Evolutionary conservation across 1,139 yeast species (phyloP).

Genomic region (Yamadazyma atmosphaerica): DNA sequence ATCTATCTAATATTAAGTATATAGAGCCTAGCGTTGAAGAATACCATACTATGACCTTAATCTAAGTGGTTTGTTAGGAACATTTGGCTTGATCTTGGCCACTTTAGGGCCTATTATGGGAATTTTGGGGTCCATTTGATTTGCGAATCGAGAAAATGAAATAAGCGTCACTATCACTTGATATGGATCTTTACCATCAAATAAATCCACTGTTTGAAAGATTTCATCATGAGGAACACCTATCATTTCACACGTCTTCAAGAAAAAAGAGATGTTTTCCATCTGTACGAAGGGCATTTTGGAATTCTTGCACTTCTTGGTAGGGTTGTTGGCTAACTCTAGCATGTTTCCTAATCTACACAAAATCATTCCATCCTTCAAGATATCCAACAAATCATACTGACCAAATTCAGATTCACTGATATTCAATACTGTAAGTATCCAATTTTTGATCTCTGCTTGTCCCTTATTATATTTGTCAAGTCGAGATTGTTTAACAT

Average conservation of each 20-base stretch:
- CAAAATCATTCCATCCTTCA: slow-evolving; percentile 67
- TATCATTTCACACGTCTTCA: slow-evolving; percentile 55
- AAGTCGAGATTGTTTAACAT: slow-evolving; percentile 35
- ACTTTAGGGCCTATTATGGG: slow-evolving; percentile 38
- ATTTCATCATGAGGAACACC: slow-evolving; percentile 85
- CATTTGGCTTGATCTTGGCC: slow-evolving; percentile 34
- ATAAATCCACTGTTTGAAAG: slow-evolving; percentile 80
- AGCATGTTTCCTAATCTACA: slow-evolving; percentile 49
- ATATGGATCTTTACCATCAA: slow-evolving; percentile 72
- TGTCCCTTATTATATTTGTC: slow-evolving; percentile 50
- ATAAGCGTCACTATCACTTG: slow-evolving; percentile 74
- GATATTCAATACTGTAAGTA: slow-evolving; percentile 29
- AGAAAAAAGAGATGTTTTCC: slow-evolving; percentile 81
- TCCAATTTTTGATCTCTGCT: slow-evolving; percentile 52
- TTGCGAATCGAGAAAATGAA: slow-evolving; percentile 61
- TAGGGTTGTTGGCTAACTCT: slow-evolving; percentile 41
- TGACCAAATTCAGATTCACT: slow-evolving; percentile 17
- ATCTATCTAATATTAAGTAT: no score
- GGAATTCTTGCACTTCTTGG: slow-evolving; percentile 55
- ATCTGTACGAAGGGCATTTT: slow-evolving; percentile 82
- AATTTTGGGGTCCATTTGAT: slow-evolving; percentile 33
- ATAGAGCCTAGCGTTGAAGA: not conserved
- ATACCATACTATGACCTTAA: slow-evolving; percentile 8
- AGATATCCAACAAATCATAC: slow-evolving; percentile 44
- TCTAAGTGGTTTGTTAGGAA: slow-evolving; percentile 37